Evolutionary conservation across 1,284 basidiomycete species (phyloP), one percentile per base, ranked within the genome.

Genomic region (Cerioporus squamosus): DNA sequence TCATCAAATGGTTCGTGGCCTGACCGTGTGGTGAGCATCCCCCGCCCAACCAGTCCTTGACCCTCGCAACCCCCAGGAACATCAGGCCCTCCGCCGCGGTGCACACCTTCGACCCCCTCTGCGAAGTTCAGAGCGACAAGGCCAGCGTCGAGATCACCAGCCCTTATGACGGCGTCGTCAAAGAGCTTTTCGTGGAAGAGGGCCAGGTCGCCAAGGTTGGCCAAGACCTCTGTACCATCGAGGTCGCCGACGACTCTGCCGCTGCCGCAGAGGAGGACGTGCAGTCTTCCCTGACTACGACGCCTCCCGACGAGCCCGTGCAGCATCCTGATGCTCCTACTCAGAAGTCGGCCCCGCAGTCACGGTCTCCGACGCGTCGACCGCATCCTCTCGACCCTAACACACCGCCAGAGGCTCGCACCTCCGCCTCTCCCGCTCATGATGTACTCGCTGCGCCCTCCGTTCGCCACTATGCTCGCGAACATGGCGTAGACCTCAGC

Each of bases 111-210:
- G 95, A 97, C 61, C 83, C 90, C 1, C 80, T 98, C 3, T 95
- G 94, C 69, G 95, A 97, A 68, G 95, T 98, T 0, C 94, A 95
- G 76, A 93, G 90, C 62, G 95, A 98, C 81, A 98, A 98, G 75
- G 92, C 92, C 2, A 93, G 89, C 66, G 95, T 97, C 24, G 95
- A 97, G 72, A 94, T 97, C 59, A 97, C 95, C 0, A 91, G 89
- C 57, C 94, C 95, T 0, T 95, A 85, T 67, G 87, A 94, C 33
- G 95, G 95, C 2, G 79, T 84, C 31, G 79, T 97, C 45, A 86
- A 81, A 58, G 79, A 88, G 54, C 75, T 97, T 17, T 81, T 93
- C 5, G 91, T 93, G 23, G 79, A 88, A 62, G 91, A 91, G 63
- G 95, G 95, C 18, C 85, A 94, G 66, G 84, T 95, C 14, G 91